A percentile compares a stretch with the other conserved stretches of the same genome.
Evolutionary conservation across 495 filamentous ascomycete species (phyloP).

Genomic region (Entonaema liquescens): DNA sequence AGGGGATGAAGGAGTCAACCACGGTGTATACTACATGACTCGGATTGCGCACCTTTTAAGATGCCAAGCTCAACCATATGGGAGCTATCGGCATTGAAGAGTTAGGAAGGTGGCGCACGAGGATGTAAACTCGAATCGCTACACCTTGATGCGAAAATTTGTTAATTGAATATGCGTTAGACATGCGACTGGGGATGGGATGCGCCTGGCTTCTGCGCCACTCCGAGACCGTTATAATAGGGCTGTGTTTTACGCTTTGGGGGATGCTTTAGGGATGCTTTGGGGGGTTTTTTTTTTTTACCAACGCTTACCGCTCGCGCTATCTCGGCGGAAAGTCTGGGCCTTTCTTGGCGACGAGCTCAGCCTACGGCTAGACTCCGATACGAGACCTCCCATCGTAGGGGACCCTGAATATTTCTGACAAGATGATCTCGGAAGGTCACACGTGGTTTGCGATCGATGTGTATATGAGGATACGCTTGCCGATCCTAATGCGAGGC

Average conservation of each 20-base stretch:
- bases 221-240: not conserved
- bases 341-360: not conserved
- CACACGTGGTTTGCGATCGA: not conserved
- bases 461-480: not conserved
- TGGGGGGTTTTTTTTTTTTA: not conserved
- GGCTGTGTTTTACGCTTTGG: not conserved
- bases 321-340: not conserved
- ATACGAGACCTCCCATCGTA: not conserved
- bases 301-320: not conserved
- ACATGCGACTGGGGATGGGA: not conserved
- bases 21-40: no score
- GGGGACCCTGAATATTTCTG: not conserved
- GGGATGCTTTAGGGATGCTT: not conserved
- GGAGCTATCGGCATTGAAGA: not conserved
- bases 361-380: not conserved
- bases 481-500: not conserved
- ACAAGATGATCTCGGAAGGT: not conserved
- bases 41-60: not conserved
- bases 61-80: not conserved
- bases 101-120: not conserved
- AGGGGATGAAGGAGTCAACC: not conserved
- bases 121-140: not conserved
- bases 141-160: not conserved
- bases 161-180: not conserved
- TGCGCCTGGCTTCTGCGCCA: not conserved